These are phyloP conservation scores for Oryza brachyantha DNA, from an alignment of 176 grass and related monocot genomes.

Conservation along the genomic window DNA sequence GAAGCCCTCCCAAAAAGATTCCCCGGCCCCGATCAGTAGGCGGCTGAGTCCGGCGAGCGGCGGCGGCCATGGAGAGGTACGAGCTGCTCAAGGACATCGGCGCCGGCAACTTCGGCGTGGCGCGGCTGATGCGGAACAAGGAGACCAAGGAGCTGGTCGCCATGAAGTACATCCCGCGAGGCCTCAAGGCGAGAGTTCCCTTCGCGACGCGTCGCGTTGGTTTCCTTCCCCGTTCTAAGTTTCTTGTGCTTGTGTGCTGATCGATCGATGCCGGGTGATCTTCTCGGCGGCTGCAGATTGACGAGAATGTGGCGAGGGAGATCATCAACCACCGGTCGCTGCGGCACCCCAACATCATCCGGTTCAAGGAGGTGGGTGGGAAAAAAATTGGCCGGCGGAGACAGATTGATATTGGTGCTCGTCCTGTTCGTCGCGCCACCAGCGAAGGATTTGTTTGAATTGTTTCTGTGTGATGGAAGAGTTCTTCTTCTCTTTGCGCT, in stretches of 20 bases:
- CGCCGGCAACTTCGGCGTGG: slow-evolving; percentile 81
- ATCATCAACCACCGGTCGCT: slow-evolving; percentile 78
- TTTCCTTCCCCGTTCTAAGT: no score
- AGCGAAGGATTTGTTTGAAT: not conserved
- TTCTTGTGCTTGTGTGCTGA: not conserved
- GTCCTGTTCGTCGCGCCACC: not conserved
- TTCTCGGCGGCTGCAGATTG: slow-evolving; percentile 40
- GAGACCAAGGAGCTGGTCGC: slow-evolving; percentile 94
- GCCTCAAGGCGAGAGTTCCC: slow-evolving; percentile 41
- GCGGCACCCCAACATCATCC: slow-evolving; percentile 75
- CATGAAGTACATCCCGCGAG: slow-evolving; percentile 90
- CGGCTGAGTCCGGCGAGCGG: not conserved
- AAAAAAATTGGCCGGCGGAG: not conserved
- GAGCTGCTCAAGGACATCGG: slow-evolving; percentile 97
- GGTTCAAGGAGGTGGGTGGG: slow-evolving; percentile 74
- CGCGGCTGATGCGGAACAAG: slow-evolving; percentile 80
- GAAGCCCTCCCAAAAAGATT: slow-evolving; percentile 10
- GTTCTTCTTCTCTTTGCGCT: not conserved
- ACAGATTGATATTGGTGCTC: not conserved
- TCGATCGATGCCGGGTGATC: not conserved
- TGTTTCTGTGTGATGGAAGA: not conserved
- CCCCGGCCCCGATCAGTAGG: not conserved
- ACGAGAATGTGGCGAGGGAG: slow-evolving; percentile 79
- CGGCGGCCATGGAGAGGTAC: slow-evolving; percentile 77
- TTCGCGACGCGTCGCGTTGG: no score